phyloP scores from a whole-genome alignment of 1,284 basidiomycete genomes.

The Puccinia sorghi region DNA sequence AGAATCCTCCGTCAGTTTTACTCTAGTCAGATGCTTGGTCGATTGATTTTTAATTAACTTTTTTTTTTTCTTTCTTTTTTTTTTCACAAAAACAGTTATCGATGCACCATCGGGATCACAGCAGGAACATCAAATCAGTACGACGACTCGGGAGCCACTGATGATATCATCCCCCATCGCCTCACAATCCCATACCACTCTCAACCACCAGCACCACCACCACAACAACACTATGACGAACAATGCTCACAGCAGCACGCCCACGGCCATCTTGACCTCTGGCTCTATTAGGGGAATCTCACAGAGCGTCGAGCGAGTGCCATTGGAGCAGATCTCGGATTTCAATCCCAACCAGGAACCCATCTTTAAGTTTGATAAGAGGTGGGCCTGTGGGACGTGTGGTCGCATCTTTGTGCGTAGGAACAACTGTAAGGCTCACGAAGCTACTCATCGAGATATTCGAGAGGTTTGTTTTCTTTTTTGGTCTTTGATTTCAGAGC shows the following conservation, averaged over 20 bases:
- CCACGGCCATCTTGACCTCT: slow-evolving; percentile 23
- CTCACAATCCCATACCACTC: no score
- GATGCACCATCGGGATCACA: no score
- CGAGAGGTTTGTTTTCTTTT: slow-evolving; percentile 10
- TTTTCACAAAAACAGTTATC: background rate
- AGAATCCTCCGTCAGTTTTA: background rate
- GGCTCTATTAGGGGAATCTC: slow-evolving; percentile 42
- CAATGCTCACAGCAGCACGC: background rate
- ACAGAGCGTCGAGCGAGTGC: slow-evolving; percentile 22
- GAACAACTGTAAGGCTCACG: slow-evolving; percentile 50
- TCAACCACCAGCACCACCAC: no score
- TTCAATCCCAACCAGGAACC: slow-evolving; percentile 18
- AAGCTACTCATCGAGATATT: slow-evolving; percentile 48
- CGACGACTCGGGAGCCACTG: no score
- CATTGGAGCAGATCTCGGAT: slow-evolving; percentile 16
- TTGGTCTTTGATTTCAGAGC: background rate
- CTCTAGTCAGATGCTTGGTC: no score
- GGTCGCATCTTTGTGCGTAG: slow-evolving; percentile 43
- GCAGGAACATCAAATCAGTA: no score
- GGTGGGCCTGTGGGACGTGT: slow-evolving; percentile 48
- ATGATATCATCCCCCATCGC: no score
- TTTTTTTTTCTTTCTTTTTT: no score
- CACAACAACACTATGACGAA: no score
- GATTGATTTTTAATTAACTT: no score
- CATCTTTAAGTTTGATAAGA: slow-evolving; percentile 45